A percentile compares a stretch with the other conserved stretches of the same genome.
These are phyloP conservation scores for Lactarius tabidus DNA, from an alignment of 768 basidiomycete species.

Conservation along the genomic window DNA sequence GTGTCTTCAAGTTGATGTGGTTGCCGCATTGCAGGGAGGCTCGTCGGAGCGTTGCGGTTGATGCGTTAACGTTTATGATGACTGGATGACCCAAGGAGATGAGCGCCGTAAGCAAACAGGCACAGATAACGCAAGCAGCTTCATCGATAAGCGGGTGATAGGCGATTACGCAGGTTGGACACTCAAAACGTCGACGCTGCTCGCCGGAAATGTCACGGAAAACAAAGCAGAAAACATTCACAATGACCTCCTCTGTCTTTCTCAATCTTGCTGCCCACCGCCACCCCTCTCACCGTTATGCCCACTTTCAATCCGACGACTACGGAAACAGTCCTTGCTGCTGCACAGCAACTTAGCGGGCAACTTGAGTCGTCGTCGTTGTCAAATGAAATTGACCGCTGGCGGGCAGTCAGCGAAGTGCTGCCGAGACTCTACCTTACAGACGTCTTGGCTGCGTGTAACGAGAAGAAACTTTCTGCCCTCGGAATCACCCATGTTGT, in stretches of 20 bases:
- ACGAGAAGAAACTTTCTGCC: constrained; percentile 42
- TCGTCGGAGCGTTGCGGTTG: background rate
- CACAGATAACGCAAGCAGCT: background rate
- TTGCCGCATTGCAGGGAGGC: constrained; percentile 7
- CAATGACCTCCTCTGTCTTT: background rate
- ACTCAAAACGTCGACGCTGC: background rate
- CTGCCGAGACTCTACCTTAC: constrained; percentile 57
- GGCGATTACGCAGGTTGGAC: constrained; percentile 8
- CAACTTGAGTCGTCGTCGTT: background rate
- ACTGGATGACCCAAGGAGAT: background rate
- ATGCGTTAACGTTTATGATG: too few species aligned
- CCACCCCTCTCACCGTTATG: constrained; percentile 3
- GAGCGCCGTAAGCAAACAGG: background rate
- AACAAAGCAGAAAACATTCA: background rate
- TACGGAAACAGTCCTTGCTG: constrained; percentile 14
- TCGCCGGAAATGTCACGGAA: background rate
- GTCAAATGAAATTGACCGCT: background rate
- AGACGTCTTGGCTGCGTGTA: constrained; percentile 50
- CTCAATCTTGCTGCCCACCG: background rate
- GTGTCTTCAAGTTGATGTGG: background rate
- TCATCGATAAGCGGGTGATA: background rate
- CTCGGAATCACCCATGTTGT: constrained; percentile 76
- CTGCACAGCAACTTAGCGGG: constrained; percentile 10
- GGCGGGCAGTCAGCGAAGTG: constrained; percentile 32
- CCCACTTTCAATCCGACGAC: constrained; percentile 13